A percentile compares a stretch with the other conserved stretches of the same genome.
These are phyloP conservation scores for Pisolithus marmoratus DNA, from an alignment of 768 basidiomycete species.

Conservation along the genomic window DNA sequence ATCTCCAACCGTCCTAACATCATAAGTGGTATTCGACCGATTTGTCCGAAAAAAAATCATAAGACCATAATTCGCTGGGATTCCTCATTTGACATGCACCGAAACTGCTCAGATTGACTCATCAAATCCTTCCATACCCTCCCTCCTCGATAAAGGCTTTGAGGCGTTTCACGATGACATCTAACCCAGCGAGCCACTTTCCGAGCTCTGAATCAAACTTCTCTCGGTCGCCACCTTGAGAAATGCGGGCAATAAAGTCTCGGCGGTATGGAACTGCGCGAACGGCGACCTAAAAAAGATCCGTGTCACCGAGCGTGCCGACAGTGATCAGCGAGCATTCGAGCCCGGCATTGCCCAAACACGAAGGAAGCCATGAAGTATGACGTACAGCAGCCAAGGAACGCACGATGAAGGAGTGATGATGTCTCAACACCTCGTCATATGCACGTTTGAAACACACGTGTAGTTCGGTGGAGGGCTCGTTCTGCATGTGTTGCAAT, in stretches of 20 bases:
- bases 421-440: constrained; percentile 59
- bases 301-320: not conserved
- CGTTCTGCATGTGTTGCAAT: constrained; percentile 57
- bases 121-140: constrained; percentile 49
- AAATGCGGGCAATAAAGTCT: constrained; percentile 58
- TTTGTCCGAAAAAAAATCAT: not conserved
- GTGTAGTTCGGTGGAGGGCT: constrained; percentile 48
- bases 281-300: constrained; percentile 44
- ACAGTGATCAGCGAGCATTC: not conserved
- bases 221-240: constrained; percentile 57
- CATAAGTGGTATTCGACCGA: not conserved
- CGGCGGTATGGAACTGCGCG: constrained; percentile 56
- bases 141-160: constrained; percentile 53
- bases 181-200: constrained; percentile 62
- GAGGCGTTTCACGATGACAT: constrained; percentile 45
- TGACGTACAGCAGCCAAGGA: constrained; percentile 34
- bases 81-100: constrained; percentile 15
- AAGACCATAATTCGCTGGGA: not conserved
- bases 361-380: not conserved
- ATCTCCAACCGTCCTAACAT: not conserved
- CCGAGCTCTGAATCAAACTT: constrained; percentile 52
- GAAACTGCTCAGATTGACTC: not conserved
- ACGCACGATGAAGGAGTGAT: constrained; percentile 63
- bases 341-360: not conserved
- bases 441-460: constrained; percentile 69